phyloP scores from a whole-genome alignment of 306 rosid species.

The Cucurbita ficifolia region DNA sequence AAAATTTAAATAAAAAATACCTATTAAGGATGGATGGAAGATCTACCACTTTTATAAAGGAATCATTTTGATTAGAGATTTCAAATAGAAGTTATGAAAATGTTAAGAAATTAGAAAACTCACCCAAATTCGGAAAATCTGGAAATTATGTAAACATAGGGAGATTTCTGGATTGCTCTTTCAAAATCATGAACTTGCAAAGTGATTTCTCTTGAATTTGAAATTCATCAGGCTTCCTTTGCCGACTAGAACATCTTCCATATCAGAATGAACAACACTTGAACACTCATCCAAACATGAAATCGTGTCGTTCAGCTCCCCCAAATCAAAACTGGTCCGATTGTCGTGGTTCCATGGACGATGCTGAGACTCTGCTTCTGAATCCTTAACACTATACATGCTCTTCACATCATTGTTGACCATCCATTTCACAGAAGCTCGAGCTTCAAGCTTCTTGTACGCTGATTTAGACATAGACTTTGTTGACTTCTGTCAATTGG shows the following conservation, averaged over 20 bases:
- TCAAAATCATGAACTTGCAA: too few relatives aligned
- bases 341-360: constrained; percentile 9
- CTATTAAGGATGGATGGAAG: too few relatives aligned
- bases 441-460: constrained; percentile 27
- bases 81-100: too few relatives aligned
- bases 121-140: too few relatives aligned
- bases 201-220: constrained; percentile 74
- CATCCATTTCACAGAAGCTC: constrained; percentile 23
- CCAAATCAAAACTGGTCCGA: constrained; percentile 15
- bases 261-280: constrained; percentile 13
- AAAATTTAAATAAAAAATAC: too few relatives aligned
- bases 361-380: constrained; percentile 20
- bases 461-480: constrained; percentile 32
- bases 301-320: constrained; percentile 21
- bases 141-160: too few relatives aligned
- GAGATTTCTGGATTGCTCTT: too few relatives aligned
- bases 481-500: too few relatives aligned
- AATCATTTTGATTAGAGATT: too few relatives aligned
- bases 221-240: constrained; percentile 31
- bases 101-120: too few relatives aligned
- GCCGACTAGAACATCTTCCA: constrained; percentile 20
- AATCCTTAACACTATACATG: constrained; percentile 16
- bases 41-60: too few relatives aligned
- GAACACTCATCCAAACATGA: constrained; percentile 17
- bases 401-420: constrained; percentile 24